phyloP scores from a whole-genome alignment of 371 early-diverging fungal species.

The Mycotypha africana region DNA sequence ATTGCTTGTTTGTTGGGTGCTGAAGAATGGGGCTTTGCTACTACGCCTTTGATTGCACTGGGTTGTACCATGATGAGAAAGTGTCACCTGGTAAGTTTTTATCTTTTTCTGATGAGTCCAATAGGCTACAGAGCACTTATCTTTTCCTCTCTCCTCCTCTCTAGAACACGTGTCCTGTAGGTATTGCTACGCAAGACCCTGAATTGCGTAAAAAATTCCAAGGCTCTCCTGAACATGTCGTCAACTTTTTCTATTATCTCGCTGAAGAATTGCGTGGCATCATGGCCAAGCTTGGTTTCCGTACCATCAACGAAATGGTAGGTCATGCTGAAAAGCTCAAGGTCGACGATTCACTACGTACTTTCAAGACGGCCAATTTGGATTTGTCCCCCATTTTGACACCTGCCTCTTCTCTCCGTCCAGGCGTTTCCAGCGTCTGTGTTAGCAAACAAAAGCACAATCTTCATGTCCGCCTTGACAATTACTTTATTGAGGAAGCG shows the following conservation, averaged over 20 bases:
- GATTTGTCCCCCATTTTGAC: constrained; percentile 85
- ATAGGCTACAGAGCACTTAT: neutral
- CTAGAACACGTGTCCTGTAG: constrained; percentile 94
- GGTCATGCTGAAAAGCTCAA: constrained; percentile 82
- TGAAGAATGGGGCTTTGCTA: constrained; percentile 98
- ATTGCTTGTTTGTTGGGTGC: constrained; percentile 95
- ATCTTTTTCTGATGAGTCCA: neutral
- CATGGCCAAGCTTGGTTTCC: constrained; percentile 94
- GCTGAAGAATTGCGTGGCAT: constrained; percentile 89
- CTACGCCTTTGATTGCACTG: constrained; percentile 94
- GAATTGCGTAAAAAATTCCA: constrained; percentile 89
- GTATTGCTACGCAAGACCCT: constrained; percentile 96
- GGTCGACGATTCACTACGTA: constrained; percentile 67
- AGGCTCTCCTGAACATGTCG: constrained; percentile 91
- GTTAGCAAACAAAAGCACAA: constrained; percentile 82
- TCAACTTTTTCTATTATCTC: constrained; percentile 96
- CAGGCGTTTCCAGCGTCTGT: constrained; percentile 79
- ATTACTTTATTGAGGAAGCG: constrained; percentile 76
- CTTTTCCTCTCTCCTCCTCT: constrained; percentile 49
- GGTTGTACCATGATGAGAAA: constrained; percentile 96
- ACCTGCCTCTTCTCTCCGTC: constrained; percentile 83
- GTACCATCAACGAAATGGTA: constrained; percentile 92
- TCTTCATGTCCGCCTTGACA: constrained; percentile 80
- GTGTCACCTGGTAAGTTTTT: constrained; percentile 37
- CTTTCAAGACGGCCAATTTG: constrained; percentile 80